Base-by-base conservation (phyloP, 257 asterid genomes). In the Nicotiana otophora region DNA sequence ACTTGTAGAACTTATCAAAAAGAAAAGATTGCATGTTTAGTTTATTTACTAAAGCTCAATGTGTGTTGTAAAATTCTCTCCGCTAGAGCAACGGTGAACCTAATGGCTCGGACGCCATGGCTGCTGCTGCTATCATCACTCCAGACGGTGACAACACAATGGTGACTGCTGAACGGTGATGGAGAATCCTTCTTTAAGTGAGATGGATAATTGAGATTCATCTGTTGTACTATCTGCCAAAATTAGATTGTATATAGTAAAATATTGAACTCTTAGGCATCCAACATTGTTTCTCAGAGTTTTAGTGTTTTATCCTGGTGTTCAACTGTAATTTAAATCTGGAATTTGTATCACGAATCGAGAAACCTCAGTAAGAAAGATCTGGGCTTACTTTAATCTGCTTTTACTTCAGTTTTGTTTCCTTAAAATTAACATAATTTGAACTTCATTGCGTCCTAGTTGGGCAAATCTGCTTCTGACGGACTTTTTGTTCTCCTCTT, bases 61-160 rank as follows among this genome's bases (percentile, higher is more conserved):
- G 14, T 60, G 9, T 48, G 42, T 51, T 51, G 8, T 33, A 81
- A 14, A 67, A 6, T 48, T 82, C 60, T 46, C 72, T 68, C 39
- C 23, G 30, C 87, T 77, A 95, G 98, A 86, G 86, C 75, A 85
- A 89, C 14, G 91, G 95, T 68, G 94, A 90, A 83, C 84, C 86
- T 60, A 90, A 86, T 46, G 90, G 86, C 54, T 84, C 91, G 17
- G 90, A 85, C 17, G 86, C 83, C 31, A 81, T 84, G 55, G 81
- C 84, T 36, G 84, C 92, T 61, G 85, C 92, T 77, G 85, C 88
- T 55, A 74, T 91, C 54, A 86, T 84, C 53, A 84, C 92, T 83
- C 87, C 90, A 20, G 87, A 85, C 16, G 90, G 91, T 54, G 87
- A 88, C 87, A 86, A 86, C 77, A 85, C 85, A 57, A 83, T 86